Evolutionary conservation across 176 grass and related monocot species (phyloP), one percentile per base, ranked within the genome.

Genomic region (Oryza australiensis): DNA sequence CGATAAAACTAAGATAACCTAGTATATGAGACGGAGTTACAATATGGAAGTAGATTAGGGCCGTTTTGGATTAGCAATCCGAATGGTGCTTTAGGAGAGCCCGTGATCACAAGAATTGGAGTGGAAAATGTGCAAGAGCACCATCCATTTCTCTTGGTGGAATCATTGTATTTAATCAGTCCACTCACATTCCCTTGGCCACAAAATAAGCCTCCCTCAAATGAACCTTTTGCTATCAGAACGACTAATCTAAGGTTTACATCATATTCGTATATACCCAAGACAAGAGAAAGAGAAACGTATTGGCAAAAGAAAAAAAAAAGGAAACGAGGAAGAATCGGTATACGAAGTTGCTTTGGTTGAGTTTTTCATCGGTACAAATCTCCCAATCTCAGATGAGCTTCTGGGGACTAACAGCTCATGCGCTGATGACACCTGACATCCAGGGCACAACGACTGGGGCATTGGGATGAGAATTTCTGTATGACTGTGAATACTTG

Each of bases 401-500:
- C 78, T 60, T 34, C 26, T 45, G 33, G 12, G 28, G 29, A n/a
- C 5, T 41, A 73, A 27, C 35, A 64, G 34, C 28, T 92, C 80
- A 97, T 23, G 83, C 53, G 26, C 86, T 88, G 65, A 82, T 79
- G 63, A 93, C 88, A 72, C 95, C 95, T 26, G 95, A 94, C 88
- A 94, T 93, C 95, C 95, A 98, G 16, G 92, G 95, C 49, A 98
- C 95, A 1, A 89, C 82, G 12, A 98, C 83, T 24, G 95, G 95
- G 43, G 95, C 90, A 20, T 28, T 91, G 38, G 90, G 88, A 85
- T 98, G 95, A 83, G 76, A 80, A 83, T 91, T 82, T 91, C 95
- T 89, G 73, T 94, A 98, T 1, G 86, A 86, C 84, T 94, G 90
- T 0, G 95, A 84, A 73, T 98, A 98, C 84, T 94, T 94, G 76